These are phyloP conservation scores for Lactifluus subvellereus DNA, from an alignment of 768 basidiomycete species.

Conservation along the genomic window DNA sequence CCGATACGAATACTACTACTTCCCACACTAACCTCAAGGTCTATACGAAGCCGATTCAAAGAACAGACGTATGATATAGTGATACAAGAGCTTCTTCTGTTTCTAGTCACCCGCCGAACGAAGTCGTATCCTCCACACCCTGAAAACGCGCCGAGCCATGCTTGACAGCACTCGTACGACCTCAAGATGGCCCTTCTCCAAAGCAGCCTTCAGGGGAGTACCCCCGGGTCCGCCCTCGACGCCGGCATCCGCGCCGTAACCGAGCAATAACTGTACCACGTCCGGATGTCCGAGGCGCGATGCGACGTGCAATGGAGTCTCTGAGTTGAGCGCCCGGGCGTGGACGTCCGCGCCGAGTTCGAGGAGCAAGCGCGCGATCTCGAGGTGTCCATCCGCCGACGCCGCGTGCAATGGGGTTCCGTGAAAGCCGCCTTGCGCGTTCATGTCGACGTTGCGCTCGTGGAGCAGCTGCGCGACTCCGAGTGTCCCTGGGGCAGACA, in stretches of 20 bases:
- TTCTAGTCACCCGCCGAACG: not conserved
- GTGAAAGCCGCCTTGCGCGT: slow-evolving; percentile 1
- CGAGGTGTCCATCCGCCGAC: not conserved
- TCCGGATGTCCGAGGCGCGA: slow-evolving; percentile 4
- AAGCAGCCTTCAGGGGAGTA: not conserved
- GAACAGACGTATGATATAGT: no score
- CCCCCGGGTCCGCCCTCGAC: not conserved
- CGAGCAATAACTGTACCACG: slow-evolving; percentile 4
- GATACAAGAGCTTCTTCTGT: no score
- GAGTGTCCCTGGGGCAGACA: not conserved
- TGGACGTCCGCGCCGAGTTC: not conserved
- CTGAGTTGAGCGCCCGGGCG: not conserved
- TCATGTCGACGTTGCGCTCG: slow-evolving; percentile 4
- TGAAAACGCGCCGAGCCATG: not conserved
- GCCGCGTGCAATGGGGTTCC: slow-evolving; percentile 13
- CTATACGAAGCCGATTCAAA: no score
- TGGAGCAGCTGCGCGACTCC: slow-evolving; percentile 6
- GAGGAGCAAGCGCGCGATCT: not conserved
- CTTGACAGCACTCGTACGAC: not conserved
- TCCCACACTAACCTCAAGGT: no score
- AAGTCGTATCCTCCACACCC: not conserved
- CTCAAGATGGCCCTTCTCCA: not conserved
- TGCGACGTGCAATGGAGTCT: slow-evolving; percentile 5
- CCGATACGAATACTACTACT: no score
- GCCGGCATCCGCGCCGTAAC: not conserved